Percentiles rank a stretch among this genome's conserved stretches.
Evolutionary conservation across 2,329 filamentous ascomycete genomes (phyloP).

Genomic region (Zasmidium cellare): DNA sequence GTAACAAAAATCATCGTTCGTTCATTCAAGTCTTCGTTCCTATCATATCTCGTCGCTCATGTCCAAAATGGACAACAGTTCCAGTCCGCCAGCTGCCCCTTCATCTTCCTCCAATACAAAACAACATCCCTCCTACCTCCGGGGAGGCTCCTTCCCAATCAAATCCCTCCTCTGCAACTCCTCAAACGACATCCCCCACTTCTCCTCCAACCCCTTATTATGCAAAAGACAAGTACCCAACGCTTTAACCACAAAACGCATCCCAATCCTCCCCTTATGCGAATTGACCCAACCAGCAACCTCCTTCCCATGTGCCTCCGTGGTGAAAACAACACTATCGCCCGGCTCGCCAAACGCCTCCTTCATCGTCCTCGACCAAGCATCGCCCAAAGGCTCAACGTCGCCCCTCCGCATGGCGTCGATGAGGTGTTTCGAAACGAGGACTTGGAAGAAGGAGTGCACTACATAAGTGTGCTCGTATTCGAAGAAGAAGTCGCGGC

Average conservation of each 20-base stretch:
- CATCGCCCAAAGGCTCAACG: slow-evolving; percentile 32
- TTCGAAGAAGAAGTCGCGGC: slow-evolving; percentile 26
- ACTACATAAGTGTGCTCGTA: slow-evolving; percentile 31
- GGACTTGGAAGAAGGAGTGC: slow-evolving; percentile 31
- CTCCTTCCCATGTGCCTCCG: slow-evolving; percentile 3
- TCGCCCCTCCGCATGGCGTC: slow-evolving; percentile 30
- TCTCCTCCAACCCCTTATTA: slow-evolving; percentile 12
- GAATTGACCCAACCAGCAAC: slow-evolving; percentile 9
- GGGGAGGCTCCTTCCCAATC: background rate
- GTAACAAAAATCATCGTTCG: too few relatives aligned
- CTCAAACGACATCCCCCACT: background rate
- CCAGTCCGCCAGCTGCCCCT: background rate
- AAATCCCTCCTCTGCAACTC: background rate
- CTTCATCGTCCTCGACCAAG: slow-evolving; percentile 21
- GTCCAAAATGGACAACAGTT: background rate
- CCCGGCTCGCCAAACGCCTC: slow-evolving; percentile 23
- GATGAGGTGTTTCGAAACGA: slow-evolving; percentile 24
- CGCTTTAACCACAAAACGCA: slow-evolving; percentile 22
- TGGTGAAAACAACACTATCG: slow-evolving; percentile 17
- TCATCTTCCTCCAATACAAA: background rate
- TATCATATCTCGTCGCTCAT: background rate
- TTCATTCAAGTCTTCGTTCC: background rate
- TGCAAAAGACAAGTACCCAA: slow-evolving; percentile 23
- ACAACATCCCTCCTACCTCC: background rate
- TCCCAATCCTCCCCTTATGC: slow-evolving; percentile 11